Conservation (phyloP, 2,329 filamentous ascomycete species). For the Botrytis deweyae region DNA sequence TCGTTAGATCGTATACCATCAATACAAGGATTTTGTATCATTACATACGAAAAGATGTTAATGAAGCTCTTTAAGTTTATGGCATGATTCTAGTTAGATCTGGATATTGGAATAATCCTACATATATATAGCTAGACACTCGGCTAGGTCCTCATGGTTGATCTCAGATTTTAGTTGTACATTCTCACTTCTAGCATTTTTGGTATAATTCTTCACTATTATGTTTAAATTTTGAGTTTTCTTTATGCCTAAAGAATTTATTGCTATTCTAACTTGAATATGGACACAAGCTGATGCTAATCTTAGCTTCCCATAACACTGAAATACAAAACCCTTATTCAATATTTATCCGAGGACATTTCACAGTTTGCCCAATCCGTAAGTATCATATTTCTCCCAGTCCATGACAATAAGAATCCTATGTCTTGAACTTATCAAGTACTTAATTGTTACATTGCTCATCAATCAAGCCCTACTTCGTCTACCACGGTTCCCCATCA, state of each 20-base stretch:
- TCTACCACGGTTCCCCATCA: neutral
- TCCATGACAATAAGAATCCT: neutral
- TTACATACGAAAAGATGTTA: rapidly evolving
- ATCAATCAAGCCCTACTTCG: neutral
- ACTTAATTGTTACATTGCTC: rapidly evolving
- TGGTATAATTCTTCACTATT: neutral
- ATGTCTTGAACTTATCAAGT: neutral
- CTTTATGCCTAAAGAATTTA: rapidly evolving
- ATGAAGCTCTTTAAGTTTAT: rapidly evolving
- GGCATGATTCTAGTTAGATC: neutral
- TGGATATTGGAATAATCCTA: too few relatives aligned
- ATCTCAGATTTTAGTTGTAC: neutral
- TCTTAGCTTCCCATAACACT: neutral
- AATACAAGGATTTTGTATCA: neutral
- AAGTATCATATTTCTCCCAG: neutral
- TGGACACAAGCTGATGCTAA: neutral
- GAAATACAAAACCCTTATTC: neutral
- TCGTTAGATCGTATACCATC: neutral
- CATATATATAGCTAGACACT: neutral
- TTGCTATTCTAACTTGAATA: neutral
- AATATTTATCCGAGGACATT: neutral
- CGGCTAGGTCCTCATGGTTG: neutral
- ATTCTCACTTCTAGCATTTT: neutral
- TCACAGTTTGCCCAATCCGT: neutral
- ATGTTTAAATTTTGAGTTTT: rapidly evolving